A percentile compares a stretch with the other conserved stretches of the same genome.
These are phyloP conservation scores for Eucalyptus pauciflora DNA, from an alignment of 345 rosid genomes.

Conservation along the genomic window DNA sequence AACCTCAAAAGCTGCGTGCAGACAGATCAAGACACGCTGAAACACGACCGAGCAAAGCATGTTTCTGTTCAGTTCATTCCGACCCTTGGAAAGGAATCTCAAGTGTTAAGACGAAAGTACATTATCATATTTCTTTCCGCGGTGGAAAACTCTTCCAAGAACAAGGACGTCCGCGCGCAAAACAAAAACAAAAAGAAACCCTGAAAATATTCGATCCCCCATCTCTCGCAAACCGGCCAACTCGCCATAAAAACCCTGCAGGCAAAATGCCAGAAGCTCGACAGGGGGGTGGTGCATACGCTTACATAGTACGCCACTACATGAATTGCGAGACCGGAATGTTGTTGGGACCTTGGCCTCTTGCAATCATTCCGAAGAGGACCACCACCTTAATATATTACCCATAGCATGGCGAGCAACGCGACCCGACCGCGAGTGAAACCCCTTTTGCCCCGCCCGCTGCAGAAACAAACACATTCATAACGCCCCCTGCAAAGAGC, in stretches of 20 bases:
- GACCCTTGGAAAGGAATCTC: not conserved
- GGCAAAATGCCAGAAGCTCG: not conserved
- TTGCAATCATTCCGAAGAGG: not conserved
- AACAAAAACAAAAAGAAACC: not conserved
- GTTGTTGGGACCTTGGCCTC: not conserved
- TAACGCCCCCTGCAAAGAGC: not conserved
- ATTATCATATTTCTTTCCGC: not conserved
- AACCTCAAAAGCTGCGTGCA: not conserved
- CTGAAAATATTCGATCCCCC: not conserved
- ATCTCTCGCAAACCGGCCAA: not conserved
- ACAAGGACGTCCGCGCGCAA: not conserved
- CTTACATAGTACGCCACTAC: not conserved
- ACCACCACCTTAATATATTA: not conserved
- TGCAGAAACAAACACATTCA: not conserved
- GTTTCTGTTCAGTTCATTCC: not conserved
- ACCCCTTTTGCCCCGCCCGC: not conserved
- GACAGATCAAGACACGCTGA: not conserved
- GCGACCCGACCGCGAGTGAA: not conserved
- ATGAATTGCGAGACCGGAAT: not conserved
- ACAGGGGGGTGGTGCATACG: not conserved
- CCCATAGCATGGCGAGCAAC: not conserved
- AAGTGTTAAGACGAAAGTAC: not conserved
- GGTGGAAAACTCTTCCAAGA: not conserved
- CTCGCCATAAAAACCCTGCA: not conserved
- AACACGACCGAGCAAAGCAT: not conserved